Percentiles rank a stretch among this genome's conserved stretches.
These are phyloP conservation scores for Hysterangium stoloniferum DNA, from an alignment of 768 basidiomycete genomes.

Conservation along the genomic window DNA sequence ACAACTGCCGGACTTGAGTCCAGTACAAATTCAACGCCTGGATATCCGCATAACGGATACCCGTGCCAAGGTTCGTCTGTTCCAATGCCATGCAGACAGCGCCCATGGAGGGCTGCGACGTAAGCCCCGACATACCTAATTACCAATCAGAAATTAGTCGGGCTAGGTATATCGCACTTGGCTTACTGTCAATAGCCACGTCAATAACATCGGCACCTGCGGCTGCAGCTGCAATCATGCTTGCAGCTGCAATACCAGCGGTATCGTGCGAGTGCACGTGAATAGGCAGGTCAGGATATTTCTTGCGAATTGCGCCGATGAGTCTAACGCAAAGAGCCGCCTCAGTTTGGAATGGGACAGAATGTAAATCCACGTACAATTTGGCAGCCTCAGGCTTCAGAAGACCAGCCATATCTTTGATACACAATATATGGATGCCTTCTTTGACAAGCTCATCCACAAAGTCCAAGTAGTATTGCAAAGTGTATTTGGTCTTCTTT, in stretches of 20 bases:
- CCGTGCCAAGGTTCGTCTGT: slow-evolving; percentile 88
- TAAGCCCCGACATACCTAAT: slow-evolving; percentile 93
- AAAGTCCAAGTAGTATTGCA: slow-evolving; percentile 96
- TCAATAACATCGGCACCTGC: slow-evolving; percentile 99
- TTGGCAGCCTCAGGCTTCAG: slow-evolving; percentile 92
- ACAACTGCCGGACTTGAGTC: slow-evolving; percentile 93
- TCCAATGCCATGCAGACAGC: slow-evolving; percentile 92
- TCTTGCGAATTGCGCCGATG: slow-evolving; percentile 89
- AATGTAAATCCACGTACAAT: slow-evolving; percentile 54
- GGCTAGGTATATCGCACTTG: neutral
- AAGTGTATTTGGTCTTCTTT: slow-evolving; percentile 94
- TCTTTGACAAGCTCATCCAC: slow-evolving; percentile 87
- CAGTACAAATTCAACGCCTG: slow-evolving; percentile 97
- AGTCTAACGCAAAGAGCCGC: slow-evolving; percentile 42
- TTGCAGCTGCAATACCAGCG: slow-evolving; percentile 95
- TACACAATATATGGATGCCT: slow-evolving; percentile 93
- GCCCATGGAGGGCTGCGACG: slow-evolving; percentile 99
- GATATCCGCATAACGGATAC: slow-evolving; percentile 94
- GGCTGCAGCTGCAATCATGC: slow-evolving; percentile 90
- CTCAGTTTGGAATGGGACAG: neutral
- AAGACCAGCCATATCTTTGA: slow-evolving; percentile 99
- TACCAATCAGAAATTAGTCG: slow-evolving; percentile 9
- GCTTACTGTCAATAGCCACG: slow-evolving; percentile 94
- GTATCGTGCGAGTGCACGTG: slow-evolving; percentile 99
- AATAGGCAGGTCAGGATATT: slow-evolving; percentile 95